Conservation (phyloP, 306 rosid genomes). For the Citrullus mucosospermus region DNA sequence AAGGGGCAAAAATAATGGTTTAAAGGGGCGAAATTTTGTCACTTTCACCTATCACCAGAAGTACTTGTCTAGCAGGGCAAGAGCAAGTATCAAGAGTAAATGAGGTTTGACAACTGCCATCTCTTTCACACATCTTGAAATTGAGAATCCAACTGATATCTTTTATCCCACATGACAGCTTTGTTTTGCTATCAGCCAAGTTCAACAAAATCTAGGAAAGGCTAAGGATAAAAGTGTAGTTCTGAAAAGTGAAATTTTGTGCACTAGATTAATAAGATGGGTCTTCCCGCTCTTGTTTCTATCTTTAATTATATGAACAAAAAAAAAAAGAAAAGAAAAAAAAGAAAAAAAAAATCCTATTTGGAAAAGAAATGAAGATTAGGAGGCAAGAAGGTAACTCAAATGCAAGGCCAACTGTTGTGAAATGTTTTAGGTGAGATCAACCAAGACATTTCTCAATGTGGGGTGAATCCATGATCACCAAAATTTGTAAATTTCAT, state of each 20-base stretch:
- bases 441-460: too few relatives aligned
- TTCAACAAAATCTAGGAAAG: neutral
- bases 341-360: too few relatives aligned
- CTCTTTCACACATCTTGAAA: neutral
- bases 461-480: too few relatives aligned
- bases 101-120: neutral
- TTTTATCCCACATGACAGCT: neutral
- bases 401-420: too few relatives aligned
- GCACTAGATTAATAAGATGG: too few relatives aligned
- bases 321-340: too few relatives aligned
- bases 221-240: neutral
- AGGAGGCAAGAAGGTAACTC: too few relatives aligned
- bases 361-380: too few relatives aligned
- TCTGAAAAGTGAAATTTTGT: neutral
- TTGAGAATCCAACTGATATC: neutral
- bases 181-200: neutral
- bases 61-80: neutral
- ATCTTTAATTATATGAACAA: too few relatives aligned
- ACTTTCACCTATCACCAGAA: neutral
- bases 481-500: too few relatives aligned
- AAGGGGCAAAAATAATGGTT: neutral
- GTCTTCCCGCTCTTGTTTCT: too few relatives aligned
- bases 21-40: neutral
- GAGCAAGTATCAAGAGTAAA: neutral
- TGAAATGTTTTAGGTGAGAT: too few relatives aligned